phyloP scores from a whole-genome alignment of 177 flowering plant species.

The Tripterygium wilfordii region DNA sequence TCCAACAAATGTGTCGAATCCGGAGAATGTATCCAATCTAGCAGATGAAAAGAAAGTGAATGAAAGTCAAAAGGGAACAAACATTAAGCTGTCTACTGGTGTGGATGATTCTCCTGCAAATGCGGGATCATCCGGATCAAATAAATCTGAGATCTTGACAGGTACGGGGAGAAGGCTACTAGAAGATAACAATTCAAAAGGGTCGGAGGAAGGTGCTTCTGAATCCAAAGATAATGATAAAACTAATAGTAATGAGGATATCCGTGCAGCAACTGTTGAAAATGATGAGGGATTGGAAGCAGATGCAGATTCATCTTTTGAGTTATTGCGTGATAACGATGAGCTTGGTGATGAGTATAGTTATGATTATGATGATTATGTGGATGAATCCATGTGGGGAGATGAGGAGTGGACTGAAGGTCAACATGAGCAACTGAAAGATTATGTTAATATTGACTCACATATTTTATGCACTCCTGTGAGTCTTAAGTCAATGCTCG shows the following conservation, averaged over 20 bases:
- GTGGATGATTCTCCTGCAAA: conserved; percentile 29
- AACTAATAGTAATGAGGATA: too few relatives aligned
- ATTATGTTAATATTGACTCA: conserved; percentile 82
- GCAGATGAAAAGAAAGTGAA: conserved; percentile 32
- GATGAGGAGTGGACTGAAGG: conserved; percentile 92
- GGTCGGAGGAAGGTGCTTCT: conserved; percentile 30
- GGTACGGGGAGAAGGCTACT: conserved; percentile 74
- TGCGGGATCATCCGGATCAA: conserved; percentile 19
- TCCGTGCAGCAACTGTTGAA: conserved; percentile 63
- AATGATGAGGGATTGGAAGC: conserved; percentile 74
- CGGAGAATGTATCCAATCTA: conserved; percentile 17
- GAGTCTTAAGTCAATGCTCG: too few relatives aligned
- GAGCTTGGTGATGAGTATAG: conserved; percentile 93
- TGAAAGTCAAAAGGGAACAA: conserved; percentile 27
- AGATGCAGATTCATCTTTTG: conserved; percentile 93
- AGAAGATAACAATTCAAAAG: conserved; percentile 48
- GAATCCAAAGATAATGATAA: conserved; percentile 26
- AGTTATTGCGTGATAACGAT: conserved; percentile 79
- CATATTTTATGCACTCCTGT: conserved; percentile 93
- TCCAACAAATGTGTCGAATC: too few relatives aligned
- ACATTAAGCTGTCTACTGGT: conserved; percentile 34
- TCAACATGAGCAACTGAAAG: conserved; percentile 70
- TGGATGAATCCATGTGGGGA: conserved; percentile 91
- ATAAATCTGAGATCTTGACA: conserved; percentile 26
- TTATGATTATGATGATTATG: conserved; percentile 98